Evolutionary conservation across 2,329 filamentous ascomycete genomes (phyloP).

Genomic region (Ophiognomonia clavigignenti-juglandacearum): DNA sequence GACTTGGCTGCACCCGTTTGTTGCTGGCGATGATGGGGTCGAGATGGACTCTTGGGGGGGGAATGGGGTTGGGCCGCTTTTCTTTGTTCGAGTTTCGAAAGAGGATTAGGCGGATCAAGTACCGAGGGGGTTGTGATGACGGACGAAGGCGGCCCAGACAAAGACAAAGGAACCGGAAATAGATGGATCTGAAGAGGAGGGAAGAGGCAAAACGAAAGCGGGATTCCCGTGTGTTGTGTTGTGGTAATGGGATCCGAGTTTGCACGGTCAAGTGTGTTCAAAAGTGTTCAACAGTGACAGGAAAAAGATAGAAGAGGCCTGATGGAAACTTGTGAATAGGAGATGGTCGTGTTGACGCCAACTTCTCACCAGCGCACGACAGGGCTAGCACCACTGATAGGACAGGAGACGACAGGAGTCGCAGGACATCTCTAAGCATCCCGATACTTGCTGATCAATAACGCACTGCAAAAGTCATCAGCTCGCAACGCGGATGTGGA

Average conservation of each 20-base stretch:
- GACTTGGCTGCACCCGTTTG: not conserved
- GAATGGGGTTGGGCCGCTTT: not conserved
- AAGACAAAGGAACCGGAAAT: not conserved
- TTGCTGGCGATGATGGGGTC: not conserved
- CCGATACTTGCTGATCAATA: too few species aligned
- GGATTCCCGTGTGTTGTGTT: too few species aligned
- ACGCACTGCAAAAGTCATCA: too few species aligned
- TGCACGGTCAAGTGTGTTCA: not conserved
- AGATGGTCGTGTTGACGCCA: too few species aligned
- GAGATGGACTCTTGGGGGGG: not conserved
- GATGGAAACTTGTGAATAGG: too few species aligned
- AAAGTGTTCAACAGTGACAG: not conserved
- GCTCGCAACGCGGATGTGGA: too few species aligned
- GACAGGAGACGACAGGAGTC: too few species aligned
- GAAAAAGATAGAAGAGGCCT: too few species aligned
- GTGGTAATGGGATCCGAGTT: too few species aligned
- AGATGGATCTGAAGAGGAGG: not conserved
- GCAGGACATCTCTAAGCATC: too few species aligned
- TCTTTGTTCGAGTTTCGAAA: slow-evolving; percentile 3
- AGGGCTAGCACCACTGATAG: too few species aligned
- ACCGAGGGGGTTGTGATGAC: not conserved
- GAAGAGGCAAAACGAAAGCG: not conserved
- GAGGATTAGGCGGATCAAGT: not conserved
- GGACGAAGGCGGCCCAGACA: not conserved
- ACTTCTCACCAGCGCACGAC: too few species aligned